Base-by-base conservation (phyloP, 305 asterid genomes). In the Galium porrigens region DNA sequence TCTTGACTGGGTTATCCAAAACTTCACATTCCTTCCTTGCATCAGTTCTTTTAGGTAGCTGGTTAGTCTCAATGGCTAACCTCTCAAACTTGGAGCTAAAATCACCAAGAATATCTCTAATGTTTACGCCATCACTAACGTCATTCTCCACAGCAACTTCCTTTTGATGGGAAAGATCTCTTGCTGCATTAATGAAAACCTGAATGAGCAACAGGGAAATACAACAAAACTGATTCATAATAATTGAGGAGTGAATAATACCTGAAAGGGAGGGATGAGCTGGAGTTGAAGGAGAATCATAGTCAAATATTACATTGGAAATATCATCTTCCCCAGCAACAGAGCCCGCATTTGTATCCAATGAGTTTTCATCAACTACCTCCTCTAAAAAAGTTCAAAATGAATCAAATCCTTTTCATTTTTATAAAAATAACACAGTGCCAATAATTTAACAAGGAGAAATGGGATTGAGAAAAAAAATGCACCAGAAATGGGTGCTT, bases 61-160 rank as follows among this genome's bases (percentile, higher is more conserved):
- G 68, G 74, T 66, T 86, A 85, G 79, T 90, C 81, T 88, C 86
- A 68, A 90, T 84, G 41, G 95, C 85, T 54, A 88, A 85, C 71
- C 76, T 58, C 64, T 86, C 96, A 76, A 90, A 82, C 78, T 77
- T 90, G 39, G 92, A 81, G 76, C 76, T 90, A 73, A 88, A 80
- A 65, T 88, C 95, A 70, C 83, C 76, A 63, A 88, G 84, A 73
- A 90, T 83, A 78, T 85, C 96, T 82, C 81, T 79, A 62, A 88
- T 90, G 74, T 70, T 80, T 64, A 74, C 86, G 68, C 65, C 74
- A 57, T 68, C 30, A 44, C 52, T 60, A 11, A 55, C 55, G 39
- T 64, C 57, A 58, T 36, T 79, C 72, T 74, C 83, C 68, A 56
- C 55, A 70, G 80, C 18, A 74, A 61, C 78, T 68, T 79, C 73